These are phyloP conservation scores for Pyrenopolyporus hunteri DNA, from an alignment of 495 filamentous ascomycete species.

Conservation along the genomic window DNA sequence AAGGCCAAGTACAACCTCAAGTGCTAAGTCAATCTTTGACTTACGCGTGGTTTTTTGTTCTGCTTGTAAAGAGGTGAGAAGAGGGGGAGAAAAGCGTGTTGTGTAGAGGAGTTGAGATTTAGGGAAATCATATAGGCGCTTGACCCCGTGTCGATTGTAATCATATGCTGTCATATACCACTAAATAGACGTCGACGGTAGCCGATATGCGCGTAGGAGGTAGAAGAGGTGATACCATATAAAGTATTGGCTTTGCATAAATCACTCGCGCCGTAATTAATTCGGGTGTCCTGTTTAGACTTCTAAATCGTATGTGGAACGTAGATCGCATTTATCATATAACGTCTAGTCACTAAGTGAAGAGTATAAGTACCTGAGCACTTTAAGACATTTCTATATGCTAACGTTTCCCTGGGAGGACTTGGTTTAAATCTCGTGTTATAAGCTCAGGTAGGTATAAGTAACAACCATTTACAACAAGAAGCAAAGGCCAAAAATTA, in stretches of 20 bases:
- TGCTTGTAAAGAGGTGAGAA: conserved; percentile 1
- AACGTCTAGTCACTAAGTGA: no score
- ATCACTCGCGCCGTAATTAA: no score
- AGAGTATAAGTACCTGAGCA: neutral
- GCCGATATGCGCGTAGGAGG: conserved; percentile 1
- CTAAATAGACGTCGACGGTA: conserved; percentile 4
- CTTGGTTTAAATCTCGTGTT: no score
- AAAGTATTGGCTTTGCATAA: neutral
- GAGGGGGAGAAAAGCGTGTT: neutral
- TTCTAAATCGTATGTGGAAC: no score
- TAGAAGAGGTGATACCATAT: conserved; percentile 24
- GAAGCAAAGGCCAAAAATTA: no score
- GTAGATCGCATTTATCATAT: neutral
- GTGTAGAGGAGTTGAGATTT: neutral
- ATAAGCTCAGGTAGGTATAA: no score
- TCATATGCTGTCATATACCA: conserved; percentile 32
- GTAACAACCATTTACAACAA: conserved; percentile 20
- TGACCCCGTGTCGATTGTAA: conserved; percentile 10
- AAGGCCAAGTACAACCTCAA: conserved; percentile 66
- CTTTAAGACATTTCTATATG: neutral
- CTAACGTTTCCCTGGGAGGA: neutral
- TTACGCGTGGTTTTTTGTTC: no score
- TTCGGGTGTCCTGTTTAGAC: no score
- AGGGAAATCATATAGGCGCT: conserved; percentile 2
- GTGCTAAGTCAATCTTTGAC: conserved; percentile 52